These are phyloP conservation scores for Exophiala mesophila DNA, from an alignment of 2,329 filamentous ascomycete genomes.

Conservation along the genomic window DNA sequence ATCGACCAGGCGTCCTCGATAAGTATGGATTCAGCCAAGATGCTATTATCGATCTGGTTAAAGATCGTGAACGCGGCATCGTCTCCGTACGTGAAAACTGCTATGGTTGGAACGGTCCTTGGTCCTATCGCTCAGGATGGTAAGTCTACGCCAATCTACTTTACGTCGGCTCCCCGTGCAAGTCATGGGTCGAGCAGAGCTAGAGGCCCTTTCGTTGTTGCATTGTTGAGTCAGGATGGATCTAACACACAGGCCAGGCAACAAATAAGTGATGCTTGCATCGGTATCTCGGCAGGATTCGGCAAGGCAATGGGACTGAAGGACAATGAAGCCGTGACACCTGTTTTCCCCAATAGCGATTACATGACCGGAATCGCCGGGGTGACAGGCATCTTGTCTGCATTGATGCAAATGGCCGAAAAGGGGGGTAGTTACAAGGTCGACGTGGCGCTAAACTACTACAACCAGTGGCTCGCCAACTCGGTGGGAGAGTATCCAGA, in stretches of 20 bases:
- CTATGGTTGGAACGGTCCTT: slow-evolving; percentile 47
- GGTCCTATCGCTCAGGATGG: slow-evolving; percentile 45
- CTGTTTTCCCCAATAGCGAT: slow-evolving; percentile 51
- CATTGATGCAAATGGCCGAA: slow-evolving; percentile 58
- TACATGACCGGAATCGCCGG: slow-evolving; percentile 71
- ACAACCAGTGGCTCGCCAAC: slow-evolving; percentile 40
- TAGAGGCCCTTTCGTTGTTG: no score
- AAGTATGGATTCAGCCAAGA: slow-evolving; percentile 56
- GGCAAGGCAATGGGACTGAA: slow-evolving; percentile 34
- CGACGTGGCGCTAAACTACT: slow-evolving; percentile 30
- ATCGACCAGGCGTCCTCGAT: slow-evolving; percentile 46
- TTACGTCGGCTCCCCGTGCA: no score
- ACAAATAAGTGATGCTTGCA: slow-evolving; percentile 46
- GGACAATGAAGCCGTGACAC: slow-evolving; percentile 34
- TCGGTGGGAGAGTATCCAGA: slow-evolving; percentile 38
- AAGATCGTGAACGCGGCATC: slow-evolving; percentile 39
- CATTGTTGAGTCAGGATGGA: slow-evolving; percentile 12
- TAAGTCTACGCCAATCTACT: no score
- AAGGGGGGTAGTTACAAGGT: slow-evolving; percentile 38
- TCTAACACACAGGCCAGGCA: no score
- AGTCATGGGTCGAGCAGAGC: no score
- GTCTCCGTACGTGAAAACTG: slow-evolving; percentile 50
- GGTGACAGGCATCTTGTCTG: slow-evolving; percentile 60
- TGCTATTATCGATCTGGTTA: slow-evolving; percentile 38
- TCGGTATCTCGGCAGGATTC: slow-evolving; percentile 36